phyloP scores from a whole-genome alignment of 2,329 filamentous ascomycete species.

The Scedosporium aurantiacum region DNA sequence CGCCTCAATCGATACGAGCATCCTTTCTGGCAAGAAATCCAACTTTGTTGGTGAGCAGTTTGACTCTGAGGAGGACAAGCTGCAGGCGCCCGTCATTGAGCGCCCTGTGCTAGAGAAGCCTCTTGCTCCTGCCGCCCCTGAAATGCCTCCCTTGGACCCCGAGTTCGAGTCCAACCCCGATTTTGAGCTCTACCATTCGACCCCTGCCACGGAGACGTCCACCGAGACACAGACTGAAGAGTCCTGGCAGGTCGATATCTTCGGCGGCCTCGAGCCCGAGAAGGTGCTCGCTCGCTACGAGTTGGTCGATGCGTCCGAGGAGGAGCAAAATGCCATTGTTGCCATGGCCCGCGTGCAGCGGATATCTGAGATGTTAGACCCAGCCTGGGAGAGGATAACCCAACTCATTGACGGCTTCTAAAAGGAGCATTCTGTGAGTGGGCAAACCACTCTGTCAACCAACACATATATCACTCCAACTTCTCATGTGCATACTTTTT shows the following conservation, averaged over 20 bases:
- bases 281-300: conserved; percentile 54
- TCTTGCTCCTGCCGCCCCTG: conserved; percentile 18
- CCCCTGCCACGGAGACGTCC: conserved; percentile 15
- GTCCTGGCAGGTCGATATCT: conserved; percentile 29
- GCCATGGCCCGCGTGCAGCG: conserved; percentile 40
- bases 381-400: conserved; percentile 9
- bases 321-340: conserved; percentile 30
- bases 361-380: conserved; percentile 24
- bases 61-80: conserved; percentile 39
- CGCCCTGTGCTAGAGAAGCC: conserved; percentile 26
- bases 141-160: conserved; percentile 28
- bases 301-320: conserved; percentile 48
- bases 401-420: conserved; percentile 1
- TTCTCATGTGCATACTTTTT: conserved; percentile 2
- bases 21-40: conserved; percentile 61
- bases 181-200: conserved; percentile 48
- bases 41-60: conserved; percentile 38
- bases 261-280: conserved; percentile 47
- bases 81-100: conserved; percentile 44
- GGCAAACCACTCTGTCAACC: neutral
- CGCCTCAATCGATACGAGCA: conserved; percentile 43
- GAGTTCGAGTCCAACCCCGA: conserved; percentile 53
- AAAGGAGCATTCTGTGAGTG: neutral
- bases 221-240: conserved; percentile 32
- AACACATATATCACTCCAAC: neutral